These are phyloP conservation scores for Diaporthe sp. DNA, from an alignment of 2,329 filamentous ascomycete genomes.

Conservation along the genomic window DNA sequence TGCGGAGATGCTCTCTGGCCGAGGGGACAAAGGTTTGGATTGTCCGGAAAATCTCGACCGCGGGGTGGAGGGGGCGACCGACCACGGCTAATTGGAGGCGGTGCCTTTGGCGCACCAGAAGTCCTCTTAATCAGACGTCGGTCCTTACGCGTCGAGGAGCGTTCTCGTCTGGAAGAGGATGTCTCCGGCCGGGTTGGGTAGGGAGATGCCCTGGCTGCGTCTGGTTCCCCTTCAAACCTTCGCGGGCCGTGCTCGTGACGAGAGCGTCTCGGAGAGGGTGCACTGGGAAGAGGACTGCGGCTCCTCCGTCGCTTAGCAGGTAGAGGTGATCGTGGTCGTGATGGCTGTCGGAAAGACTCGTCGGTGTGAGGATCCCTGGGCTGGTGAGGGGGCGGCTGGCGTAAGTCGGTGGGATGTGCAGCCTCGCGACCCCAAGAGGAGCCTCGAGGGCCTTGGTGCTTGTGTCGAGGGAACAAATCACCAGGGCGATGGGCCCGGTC, in stretches of 20 bases:
- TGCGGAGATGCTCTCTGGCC: constrained; percentile 43
- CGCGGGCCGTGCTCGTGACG: constrained; percentile 39
- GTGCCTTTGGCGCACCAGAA: constrained; percentile 42
- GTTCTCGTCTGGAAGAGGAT: constrained; percentile 42
- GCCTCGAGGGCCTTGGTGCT: constrained; percentile 51
- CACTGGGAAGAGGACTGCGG: constrained; percentile 45
- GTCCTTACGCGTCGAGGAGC: constrained; percentile 47
- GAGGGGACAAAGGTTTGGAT: constrained; percentile 43
- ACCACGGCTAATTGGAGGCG: constrained; percentile 43
- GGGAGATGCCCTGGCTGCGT: constrained; percentile 31
- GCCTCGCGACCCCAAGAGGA: constrained; percentile 55
- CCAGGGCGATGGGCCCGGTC: constrained; percentile 49
- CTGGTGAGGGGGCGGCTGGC: constrained; percentile 42
- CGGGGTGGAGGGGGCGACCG: constrained; percentile 48
- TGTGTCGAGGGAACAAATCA: constrained; percentile 46
- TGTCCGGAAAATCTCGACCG: constrained; percentile 37
- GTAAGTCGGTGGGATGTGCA: constrained; percentile 50
- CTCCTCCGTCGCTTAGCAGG: constrained; percentile 50
- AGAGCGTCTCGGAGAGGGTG: constrained; percentile 42
- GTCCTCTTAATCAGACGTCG: constrained; percentile 45
- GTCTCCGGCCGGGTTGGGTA: constrained; percentile 39
- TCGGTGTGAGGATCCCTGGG: constrained; percentile 30
- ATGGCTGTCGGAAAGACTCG: constrained; percentile 41
- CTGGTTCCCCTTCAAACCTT: constrained; percentile 35
- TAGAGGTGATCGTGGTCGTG: constrained; percentile 45